A percentile compares a stretch with the other conserved stretches of the same genome.
phyloP scores from a whole-genome alignment of 345 rosid species.

The Alliaria petiolata region DNA sequence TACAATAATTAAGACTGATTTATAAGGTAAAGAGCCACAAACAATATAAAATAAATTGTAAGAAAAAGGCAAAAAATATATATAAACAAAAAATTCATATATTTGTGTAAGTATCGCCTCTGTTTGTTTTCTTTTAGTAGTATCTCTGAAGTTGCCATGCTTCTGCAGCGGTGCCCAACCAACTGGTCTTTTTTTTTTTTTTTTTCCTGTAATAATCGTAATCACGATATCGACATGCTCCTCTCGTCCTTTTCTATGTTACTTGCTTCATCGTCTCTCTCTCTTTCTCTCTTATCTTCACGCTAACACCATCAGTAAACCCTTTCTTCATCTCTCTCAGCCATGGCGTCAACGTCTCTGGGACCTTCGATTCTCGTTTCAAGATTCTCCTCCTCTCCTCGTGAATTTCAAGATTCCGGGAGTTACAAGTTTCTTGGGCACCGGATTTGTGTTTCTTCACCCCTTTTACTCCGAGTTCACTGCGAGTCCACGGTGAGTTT shows the following conservation, averaged over 20 bases:
- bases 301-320: background rate
- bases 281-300: background rate
- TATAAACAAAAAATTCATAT: background rate
- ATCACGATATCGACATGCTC: slow-evolving; percentile 22
- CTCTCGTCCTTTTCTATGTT: slow-evolving; percentile 11
- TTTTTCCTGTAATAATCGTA: slow-evolving; percentile 5
- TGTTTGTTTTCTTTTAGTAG: background rate
- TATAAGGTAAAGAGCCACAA: background rate
- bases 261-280: slow-evolving; percentile 17
- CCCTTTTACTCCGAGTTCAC: slow-evolving; percentile 14
- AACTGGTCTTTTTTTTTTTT: slow-evolving; percentile 8
- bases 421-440: background rate
- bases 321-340: background rate
- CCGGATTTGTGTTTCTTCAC: background rate
- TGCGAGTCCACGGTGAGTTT: slow-evolving; percentile 32
- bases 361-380: slow-evolving; percentile 21
- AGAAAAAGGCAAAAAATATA: background rate
- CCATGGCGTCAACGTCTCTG: slow-evolving; percentile 34
- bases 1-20: background rate
- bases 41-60: too few relatives aligned
- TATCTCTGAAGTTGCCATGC: slow-evolving; percentile 22
- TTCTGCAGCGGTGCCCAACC: slow-evolving; percentile 33
- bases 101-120: background rate
- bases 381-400: background rate
- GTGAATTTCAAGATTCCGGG: slow-evolving; percentile 1